These are phyloP conservation scores for Quercus bicolor DNA, from an alignment of 306 rosid genomes.

Conservation along the genomic window DNA sequence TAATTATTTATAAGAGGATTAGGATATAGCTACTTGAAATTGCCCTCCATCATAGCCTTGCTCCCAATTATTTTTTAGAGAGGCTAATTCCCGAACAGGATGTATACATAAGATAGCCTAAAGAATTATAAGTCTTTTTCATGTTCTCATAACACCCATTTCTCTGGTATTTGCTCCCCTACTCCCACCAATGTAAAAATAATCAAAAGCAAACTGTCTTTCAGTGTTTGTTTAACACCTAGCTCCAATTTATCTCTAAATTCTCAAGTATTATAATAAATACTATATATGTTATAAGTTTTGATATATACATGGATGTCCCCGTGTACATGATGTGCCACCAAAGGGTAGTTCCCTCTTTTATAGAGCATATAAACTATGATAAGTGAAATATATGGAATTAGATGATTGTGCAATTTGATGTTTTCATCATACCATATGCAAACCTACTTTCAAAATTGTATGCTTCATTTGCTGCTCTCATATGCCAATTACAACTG, in stretches of 20 bases:
- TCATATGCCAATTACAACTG: constrained; percentile 20
- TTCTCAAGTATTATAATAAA: not conserved
- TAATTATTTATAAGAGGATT: too few species aligned
- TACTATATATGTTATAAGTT: not conserved
- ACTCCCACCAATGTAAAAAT: not conserved
- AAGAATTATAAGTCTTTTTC: not conserved
- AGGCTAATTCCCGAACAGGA: too few species aligned
- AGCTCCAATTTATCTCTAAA: not conserved
- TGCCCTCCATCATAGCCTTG: too few species aligned
- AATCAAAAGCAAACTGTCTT: not conserved
- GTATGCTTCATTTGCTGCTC: constrained; percentile 10
- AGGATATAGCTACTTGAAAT: too few species aligned
- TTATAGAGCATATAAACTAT: too few species aligned
- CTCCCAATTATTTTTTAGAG: too few species aligned
- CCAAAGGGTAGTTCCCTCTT: not conserved
- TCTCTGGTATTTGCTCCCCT: not conserved
- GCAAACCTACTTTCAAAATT: not conserved
- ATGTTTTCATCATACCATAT: not conserved
- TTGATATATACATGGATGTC: not conserved
- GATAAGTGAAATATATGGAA: not conserved
- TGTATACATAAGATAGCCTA: too few species aligned
- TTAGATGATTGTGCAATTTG: not conserved
- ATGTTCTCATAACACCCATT: not conserved
- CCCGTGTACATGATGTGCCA: not conserved
- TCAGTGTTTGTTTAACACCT: not conserved